These are phyloP conservation scores for Kickxella alabastrina DNA, from an alignment of 192 early-diverging fungal species.

Conservation along the genomic window DNA sequence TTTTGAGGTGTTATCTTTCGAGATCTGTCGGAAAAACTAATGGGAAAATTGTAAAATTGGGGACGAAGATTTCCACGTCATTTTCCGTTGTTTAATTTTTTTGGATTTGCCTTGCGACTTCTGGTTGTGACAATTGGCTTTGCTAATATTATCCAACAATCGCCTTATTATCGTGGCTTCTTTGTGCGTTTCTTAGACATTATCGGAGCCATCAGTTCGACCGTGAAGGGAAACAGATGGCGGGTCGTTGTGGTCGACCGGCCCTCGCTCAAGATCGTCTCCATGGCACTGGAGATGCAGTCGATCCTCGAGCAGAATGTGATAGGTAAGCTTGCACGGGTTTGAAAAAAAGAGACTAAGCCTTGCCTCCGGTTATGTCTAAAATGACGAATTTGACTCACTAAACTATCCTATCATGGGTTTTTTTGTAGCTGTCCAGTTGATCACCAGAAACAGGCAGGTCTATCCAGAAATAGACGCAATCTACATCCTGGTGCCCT, in stretches of 20 bases:
- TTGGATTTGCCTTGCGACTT: no score
- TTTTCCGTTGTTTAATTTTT: no score
- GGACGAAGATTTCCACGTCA: no score
- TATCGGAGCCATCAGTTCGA: conserved; percentile 35
- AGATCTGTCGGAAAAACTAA: no score
- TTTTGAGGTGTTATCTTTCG: no score
- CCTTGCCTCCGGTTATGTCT: no score
- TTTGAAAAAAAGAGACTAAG: no score
- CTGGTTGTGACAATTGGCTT: not conserved
- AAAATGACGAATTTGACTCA: not conserved
- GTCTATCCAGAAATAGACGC: conserved; percentile 50
- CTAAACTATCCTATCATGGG: not conserved
- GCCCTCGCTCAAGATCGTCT: conserved; percentile 46
- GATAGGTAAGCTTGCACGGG: conserved; percentile 39
- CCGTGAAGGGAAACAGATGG: conserved; percentile 34
- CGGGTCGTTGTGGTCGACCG: conserved; percentile 49
- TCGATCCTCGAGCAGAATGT: conserved; percentile 46
- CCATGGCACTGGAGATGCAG: conserved; percentile 47
- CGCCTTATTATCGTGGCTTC: no score
- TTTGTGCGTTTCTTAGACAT: no score
- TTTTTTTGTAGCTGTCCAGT: conserved; percentile 35
- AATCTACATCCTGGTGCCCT: conserved; percentile 50
- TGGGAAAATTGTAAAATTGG: no score
- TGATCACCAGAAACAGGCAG: conserved; percentile 43
- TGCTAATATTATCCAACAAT: not conserved